Percentiles rank a stretch among this genome's conserved stretches.
Conservation (phyloP, 2,329 filamentous ascomycete genomes). For the Talaromyces rugulosus region DNA sequence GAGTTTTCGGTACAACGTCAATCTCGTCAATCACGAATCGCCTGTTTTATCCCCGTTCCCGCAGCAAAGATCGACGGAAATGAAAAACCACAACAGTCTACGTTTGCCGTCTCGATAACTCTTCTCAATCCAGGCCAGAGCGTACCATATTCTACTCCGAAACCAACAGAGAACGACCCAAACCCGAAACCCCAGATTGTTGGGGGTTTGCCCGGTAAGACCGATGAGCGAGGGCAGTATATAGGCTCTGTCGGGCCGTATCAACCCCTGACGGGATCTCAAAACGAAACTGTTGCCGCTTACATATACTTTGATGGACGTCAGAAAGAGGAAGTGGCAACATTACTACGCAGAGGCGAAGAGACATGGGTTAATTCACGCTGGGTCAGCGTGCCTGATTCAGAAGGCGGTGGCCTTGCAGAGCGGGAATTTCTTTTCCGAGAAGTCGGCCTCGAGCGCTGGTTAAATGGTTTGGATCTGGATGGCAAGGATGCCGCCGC, state of each 20-base stretch:
- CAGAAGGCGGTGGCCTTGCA: constrained; percentile 87
- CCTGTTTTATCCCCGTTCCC: constrained; percentile 93
- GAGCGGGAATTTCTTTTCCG: constrained; percentile 97
- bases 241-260: constrained; percentile 70
- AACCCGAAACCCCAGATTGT: constrained; percentile 79
- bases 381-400: constrained; percentile 91
- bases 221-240: constrained; percentile 50
- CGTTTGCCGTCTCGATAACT: constrained; percentile 97
- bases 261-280: constrained; percentile 83
- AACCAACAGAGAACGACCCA: constrained; percentile 70
- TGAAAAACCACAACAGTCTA: constrained; percentile 82
- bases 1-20: constrained; percentile 96
- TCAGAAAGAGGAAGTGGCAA: constrained; percentile 94
- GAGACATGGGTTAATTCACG: constrained; percentile 99
- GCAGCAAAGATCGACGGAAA: constrained; percentile 71
- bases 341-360: constrained; percentile 82
- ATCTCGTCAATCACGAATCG: constrained; percentile 85
- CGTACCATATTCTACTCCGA: constrained; percentile 89
- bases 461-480: constrained; percentile 95
- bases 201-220: constrained; percentile 60
- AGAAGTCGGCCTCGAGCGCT: constrained; percentile 91
- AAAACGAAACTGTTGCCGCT: constrained; percentile 94
- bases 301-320: constrained; percentile 99
- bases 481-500: constrained; percentile 87
- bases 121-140: constrained; percentile 82